Evolutionary conservation across 352 stramenopile species (phyloP).

Genomic region (Phytopythium ostracodes): DNA sequence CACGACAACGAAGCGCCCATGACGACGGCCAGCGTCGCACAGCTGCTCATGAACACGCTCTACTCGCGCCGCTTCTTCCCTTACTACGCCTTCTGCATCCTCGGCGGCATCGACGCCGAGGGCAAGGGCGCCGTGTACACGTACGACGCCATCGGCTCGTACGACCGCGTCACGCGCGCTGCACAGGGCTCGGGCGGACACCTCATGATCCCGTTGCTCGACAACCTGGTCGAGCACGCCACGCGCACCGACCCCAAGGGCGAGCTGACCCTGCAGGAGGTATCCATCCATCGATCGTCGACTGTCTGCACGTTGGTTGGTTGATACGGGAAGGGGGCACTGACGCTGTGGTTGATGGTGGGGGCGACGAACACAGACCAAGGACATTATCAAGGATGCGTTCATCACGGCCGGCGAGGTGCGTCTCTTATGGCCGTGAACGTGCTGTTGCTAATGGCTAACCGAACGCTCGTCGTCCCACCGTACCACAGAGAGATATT

Average conservation of each 20-base stretch:
- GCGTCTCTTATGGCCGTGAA: too few relatives aligned
- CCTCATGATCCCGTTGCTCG: slow-evolving; percentile 97
- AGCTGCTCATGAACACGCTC: slow-evolving; percentile 97
- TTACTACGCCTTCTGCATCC: slow-evolving; percentile 99
- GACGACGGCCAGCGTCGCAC: slow-evolving; percentile 89
- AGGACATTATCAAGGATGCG: slow-evolving; percentile 98
- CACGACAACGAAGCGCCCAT: slow-evolving; percentile 96
- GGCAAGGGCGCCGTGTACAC: slow-evolving; percentile 97
- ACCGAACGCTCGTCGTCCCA: too few relatives aligned
- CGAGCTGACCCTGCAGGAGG: slow-evolving; percentile 88
- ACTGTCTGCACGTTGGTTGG: neutral
- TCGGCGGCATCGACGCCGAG: slow-evolving; percentile 95
- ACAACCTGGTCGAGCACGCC: slow-evolving; percentile 95
- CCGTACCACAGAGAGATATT: slow-evolving; percentile 95
- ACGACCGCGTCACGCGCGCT: slow-evolving; percentile 71
- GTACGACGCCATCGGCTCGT: slow-evolving; percentile 97
- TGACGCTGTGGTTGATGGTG: neutral
- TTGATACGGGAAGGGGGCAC: neutral
- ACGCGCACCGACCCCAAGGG: slow-evolving; percentile 91
- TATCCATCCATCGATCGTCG: slow-evolving; percentile 8
- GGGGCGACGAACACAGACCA: slow-evolving; percentile 39
- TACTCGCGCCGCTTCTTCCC: slow-evolving; percentile 99
- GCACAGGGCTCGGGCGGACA: slow-evolving; percentile 91
- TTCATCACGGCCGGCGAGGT: slow-evolving; percentile 97
- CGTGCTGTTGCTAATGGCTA: too few relatives aligned